Conservation (phyloP, 106 monocot species). For the Allium fistulosum region DNA sequence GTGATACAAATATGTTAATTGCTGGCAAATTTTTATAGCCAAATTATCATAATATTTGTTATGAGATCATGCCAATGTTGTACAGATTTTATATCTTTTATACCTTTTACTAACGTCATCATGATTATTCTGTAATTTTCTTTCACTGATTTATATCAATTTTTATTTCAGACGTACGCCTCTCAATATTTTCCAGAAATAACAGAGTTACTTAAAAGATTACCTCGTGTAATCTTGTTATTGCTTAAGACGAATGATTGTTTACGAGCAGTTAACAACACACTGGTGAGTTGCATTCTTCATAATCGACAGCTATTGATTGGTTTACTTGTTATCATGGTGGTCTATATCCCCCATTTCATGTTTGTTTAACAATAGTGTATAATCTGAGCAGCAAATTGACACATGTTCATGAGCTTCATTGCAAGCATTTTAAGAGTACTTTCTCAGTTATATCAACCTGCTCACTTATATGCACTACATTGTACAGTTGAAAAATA, state of each 20-base stretch:
- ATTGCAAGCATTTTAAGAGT: no score
- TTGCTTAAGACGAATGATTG: conserved; percentile 98
- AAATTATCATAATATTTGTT: neutral
- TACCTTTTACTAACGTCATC: no score
- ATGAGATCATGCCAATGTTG: neutral
- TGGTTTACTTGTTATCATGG: neutral
- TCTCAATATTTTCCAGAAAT: conserved; percentile 79
- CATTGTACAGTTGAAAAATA: no score
- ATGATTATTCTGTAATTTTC: no score
- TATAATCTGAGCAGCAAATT: neutral
- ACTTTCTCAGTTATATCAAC: no score
- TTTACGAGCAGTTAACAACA: conserved; percentile 64
- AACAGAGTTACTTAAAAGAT: conserved; percentile 86
- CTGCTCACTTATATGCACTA: no score
- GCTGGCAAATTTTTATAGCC: neutral
- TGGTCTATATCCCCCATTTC: neutral
- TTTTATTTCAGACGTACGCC: conserved; percentile 67
- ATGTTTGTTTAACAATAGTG: neutral
- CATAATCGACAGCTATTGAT: neutral
- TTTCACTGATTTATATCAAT: neutral
- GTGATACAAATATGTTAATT: neutral
- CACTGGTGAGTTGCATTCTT: conserved; percentile 41
- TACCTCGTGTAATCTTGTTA: conserved; percentile 88
- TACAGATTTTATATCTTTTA: no score
- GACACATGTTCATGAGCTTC: no score